phyloP scores from a whole-genome alignment of 768 basidiomycete genomes.

The Rhodotorula diobovata region DNA sequence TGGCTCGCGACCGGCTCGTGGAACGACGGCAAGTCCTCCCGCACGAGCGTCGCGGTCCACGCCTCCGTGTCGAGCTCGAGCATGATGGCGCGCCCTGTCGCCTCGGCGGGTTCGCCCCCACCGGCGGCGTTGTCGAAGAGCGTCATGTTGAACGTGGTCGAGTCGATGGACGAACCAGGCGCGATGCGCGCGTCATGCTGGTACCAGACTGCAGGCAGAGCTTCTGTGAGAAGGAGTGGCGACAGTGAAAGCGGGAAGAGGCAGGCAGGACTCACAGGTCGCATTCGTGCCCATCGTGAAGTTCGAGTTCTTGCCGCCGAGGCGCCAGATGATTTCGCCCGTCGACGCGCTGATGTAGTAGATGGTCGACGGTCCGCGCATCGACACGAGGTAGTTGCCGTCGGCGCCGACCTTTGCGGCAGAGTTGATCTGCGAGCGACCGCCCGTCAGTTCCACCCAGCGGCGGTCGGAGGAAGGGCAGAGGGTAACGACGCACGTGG shows the following conservation, averaged over 20 bases:
- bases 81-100: not conserved
- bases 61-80: not conserved
- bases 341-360: slow-evolving; percentile 39
- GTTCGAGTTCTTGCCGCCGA: slow-evolving; percentile 37
- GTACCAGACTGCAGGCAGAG: not conserved
- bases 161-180: not conserved
- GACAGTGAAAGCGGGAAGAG: not conserved
- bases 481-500: slow-evolving; percentile 9
- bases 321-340: slow-evolving; percentile 39
- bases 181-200: not conserved
- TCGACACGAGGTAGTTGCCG: slow-evolving; percentile 44
- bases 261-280: not conserved
- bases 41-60: not conserved
- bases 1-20: not conserved
- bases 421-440: slow-evolving; percentile 35
- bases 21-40: not conserved
- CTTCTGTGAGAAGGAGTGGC: too few relatives aligned
- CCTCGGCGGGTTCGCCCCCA: not conserved
- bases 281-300: slow-evolving; percentile 30
- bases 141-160: not conserved
- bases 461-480: too few relatives aligned
- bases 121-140: not conserved
- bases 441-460: too few relatives aligned
- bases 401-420: slow-evolving; percentile 34
- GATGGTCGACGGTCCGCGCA: slow-evolving; percentile 41